phyloP scores from a whole-genome alignment of 352 stramenopile genomes.

The Ophiocytium majus region DNA sequence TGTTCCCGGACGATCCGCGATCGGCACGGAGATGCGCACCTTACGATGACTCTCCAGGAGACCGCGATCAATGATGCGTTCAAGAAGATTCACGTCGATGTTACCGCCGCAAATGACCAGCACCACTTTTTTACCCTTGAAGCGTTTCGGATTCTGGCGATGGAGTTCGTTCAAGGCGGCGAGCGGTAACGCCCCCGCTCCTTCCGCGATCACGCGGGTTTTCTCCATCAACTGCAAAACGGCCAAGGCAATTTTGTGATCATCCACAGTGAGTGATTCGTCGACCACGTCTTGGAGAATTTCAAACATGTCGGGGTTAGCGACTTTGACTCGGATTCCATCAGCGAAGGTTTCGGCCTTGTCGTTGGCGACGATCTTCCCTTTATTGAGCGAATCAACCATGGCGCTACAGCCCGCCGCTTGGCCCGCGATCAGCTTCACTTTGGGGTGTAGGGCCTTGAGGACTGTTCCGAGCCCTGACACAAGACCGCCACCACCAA shows the following conservation, averaged over 20 bases:
- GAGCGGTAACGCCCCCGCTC: slow-evolving; percentile 20
- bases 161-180: background rate
- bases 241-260: slow-evolving; percentile 1
- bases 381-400: background rate
- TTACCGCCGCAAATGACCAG: slow-evolving; percentile 11
- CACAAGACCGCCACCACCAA: slow-evolving; percentile 52
- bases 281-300: background rate
- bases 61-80: background rate
- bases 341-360: slow-evolving; percentile 24
- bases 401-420: background rate
- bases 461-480: slow-evolving; percentile 41
- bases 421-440: background rate
- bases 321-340: background rate
- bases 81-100: slow-evolving; percentile 15
- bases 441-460: slow-evolving; percentile 14
- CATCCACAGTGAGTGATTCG: background rate
- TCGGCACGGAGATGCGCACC: background rate
- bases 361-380: background rate
- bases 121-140: slow-evolving; percentile 5
- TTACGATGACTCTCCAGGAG: slow-evolving; percentile 4
- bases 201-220: slow-evolving; percentile 7
- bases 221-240: slow-evolving; percentile 12
- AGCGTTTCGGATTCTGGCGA: background rate
- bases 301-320: background rate
- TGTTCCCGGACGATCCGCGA: background rate